phyloP scores from a whole-genome alignment of 2,329 filamentous ascomycete genomes.

The Aspergillus unguis region DNA sequence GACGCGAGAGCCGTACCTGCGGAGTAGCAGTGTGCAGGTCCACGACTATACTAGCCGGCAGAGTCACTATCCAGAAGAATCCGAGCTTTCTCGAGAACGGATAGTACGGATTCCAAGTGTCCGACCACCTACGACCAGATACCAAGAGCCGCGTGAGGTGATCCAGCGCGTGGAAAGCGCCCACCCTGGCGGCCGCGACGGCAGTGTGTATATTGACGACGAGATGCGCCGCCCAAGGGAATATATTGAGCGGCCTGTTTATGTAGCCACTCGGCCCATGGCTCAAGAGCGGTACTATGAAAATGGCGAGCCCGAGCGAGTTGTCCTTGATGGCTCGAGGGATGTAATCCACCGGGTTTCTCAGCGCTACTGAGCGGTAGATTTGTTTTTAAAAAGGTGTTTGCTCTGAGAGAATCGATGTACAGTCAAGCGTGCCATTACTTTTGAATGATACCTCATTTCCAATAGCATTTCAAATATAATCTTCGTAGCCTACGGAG shows the following conservation, averaged over 20 bases:
- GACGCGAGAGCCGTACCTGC: conserved; percentile 34
- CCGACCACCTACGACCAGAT: conserved; percentile 50
- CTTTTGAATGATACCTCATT: no score
- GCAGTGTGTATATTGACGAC: conserved; percentile 44
- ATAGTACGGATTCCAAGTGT: conserved; percentile 56
- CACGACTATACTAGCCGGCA: conserved; percentile 39
- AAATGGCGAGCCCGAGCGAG: conserved; percentile 30
- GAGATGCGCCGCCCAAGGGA: conserved; percentile 43
- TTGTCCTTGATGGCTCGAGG: conserved; percentile 29
- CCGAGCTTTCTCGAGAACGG: conserved; percentile 57
- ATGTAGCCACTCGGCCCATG: conserved; percentile 38
- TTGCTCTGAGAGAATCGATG: not conserved
- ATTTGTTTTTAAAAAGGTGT: not conserved
- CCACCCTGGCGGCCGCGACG: conserved; percentile 41
- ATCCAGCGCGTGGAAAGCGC: conserved; percentile 43
- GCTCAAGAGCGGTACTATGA: conserved; percentile 37
- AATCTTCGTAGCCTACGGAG: no score
- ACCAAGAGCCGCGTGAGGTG: conserved; percentile 42
- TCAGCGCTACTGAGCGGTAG: conserved; percentile 31
- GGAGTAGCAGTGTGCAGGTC: conserved; percentile 41
- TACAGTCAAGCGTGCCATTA: not conserved
- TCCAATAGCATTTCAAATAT: no score
- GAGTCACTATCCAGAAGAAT: conserved; percentile 60
- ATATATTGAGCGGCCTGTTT: conserved; percentile 45
- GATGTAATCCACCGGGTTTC: conserved; percentile 32